phyloP scores from a whole-genome alignment of 495 filamentous ascomycete species.

The Amniculicola lignicola region DNA sequence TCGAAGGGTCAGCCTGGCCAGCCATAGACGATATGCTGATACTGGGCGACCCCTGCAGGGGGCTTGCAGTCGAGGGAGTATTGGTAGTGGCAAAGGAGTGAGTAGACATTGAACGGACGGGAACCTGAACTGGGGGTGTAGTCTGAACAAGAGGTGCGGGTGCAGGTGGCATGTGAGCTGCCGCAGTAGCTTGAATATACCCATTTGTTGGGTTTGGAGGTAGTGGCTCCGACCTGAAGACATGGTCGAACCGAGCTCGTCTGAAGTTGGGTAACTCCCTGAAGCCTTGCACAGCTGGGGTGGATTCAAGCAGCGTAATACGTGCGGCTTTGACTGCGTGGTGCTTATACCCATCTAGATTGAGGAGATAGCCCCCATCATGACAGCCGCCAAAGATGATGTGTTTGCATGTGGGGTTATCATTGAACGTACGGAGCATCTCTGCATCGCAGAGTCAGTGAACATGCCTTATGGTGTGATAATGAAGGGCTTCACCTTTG shows the following conservation, averaged over 20 bases:
- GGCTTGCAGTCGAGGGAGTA: not conserved
- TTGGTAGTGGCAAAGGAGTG: too few relatives aligned
- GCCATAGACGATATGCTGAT: conserved; percentile 12
- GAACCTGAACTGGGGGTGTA: not conserved
- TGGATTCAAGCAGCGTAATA: conserved; percentile 41
- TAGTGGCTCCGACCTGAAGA: conserved; percentile 18
- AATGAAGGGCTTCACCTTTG: conserved; percentile 33
- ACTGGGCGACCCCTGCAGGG: not conserved
- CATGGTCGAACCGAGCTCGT: conserved; percentile 27
- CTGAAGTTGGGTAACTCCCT: conserved; percentile 35
- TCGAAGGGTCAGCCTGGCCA: not conserved
- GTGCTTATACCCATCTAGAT: conserved; percentile 39
- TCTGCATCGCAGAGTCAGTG: conserved; percentile 17
- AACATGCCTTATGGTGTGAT: not conserved
- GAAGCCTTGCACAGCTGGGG: conserved; percentile 33
- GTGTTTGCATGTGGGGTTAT: conserved; percentile 44
- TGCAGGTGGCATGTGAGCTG: not conserved
- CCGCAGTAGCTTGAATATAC: not conserved
- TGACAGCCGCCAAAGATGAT: conserved; percentile 44
- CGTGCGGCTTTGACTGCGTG: conserved; percentile 28
- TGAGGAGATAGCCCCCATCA: conserved; percentile 43
- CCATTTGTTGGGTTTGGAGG: not conserved
- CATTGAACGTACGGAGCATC: conserved; percentile 41
- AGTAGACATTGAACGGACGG: not conserved
- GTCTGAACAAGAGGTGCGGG: not conserved